Evolutionary conservation across 2,329 filamentous ascomycete genomes (phyloP).

Genomic region (Akanthomyces muscarius): DNA sequence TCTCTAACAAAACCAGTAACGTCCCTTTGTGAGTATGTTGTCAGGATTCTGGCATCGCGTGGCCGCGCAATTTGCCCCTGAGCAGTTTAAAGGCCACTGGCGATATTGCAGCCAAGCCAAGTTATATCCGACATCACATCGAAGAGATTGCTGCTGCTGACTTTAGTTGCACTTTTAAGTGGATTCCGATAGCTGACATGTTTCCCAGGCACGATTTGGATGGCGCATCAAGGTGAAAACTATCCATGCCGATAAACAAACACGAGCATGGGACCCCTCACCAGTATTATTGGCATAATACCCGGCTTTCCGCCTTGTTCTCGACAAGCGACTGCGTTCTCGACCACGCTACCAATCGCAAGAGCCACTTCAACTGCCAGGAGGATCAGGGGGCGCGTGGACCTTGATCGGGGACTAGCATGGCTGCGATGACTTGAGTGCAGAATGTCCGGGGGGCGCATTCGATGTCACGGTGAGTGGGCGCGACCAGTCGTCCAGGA

Average conservation of each 20-base stretch:
- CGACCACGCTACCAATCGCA: neutral
- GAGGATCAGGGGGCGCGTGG: neutral
- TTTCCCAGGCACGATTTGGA: neutral
- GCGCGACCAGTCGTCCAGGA: neutral
- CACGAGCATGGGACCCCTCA: neutral
- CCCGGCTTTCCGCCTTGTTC: neutral
- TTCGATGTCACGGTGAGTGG: neutral
- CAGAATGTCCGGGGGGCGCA: neutral
- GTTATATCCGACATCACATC: neutral
- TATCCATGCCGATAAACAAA: neutral
- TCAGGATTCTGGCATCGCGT: neutral
- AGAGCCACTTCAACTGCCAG: neutral
- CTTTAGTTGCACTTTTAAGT: slow-evolving; percentile 1
- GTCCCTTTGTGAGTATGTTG: neutral
- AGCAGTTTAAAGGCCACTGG: too few relatives aligned
- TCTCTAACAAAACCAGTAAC: neutral
- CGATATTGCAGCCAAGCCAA: neutral
- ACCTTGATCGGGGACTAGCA: neutral
- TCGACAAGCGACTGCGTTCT: neutral
- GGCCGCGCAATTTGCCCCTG: neutral
- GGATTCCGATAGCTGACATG: neutral
- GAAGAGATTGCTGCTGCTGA: neutral
- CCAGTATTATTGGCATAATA: neutral
- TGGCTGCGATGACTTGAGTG: neutral
- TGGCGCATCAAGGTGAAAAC: neutral